A percentile compares a stretch with the other conserved stretches of the same genome.
phyloP scores from a whole-genome alignment of 306 rosid genomes.

The Cucumis sativus region Cucumber_9930_V3 NC_026657.2:35200501-35201000 shows the following conservation, averaged over 20 bases:
- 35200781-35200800: constrained; percentile 84
- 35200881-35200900: constrained; percentile 96
- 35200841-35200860: background rate
- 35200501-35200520: background rate
- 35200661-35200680: constrained; percentile 86
- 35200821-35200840: background rate
- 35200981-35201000: constrained; percentile 60
- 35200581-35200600: background rate
- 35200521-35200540: background rate
- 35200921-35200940: constrained; percentile 63
- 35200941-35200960: constrained; percentile 65
- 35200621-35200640: constrained; percentile 63
- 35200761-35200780: constrained; percentile 68
- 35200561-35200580: background rate
- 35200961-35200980: constrained; percentile 72
- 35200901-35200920: constrained; percentile 93
- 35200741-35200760: constrained; percentile 74
- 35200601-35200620: background rate
- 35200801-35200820: background rate
- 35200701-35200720: constrained; percentile 80
- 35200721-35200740: constrained; percentile 77
- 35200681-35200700: constrained; percentile 85
- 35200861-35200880: constrained; percentile 31
- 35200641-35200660: constrained; percentile 92
- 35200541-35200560: background rate